phyloP scores from a whole-genome alignment of 2,329 filamentous ascomycete species.

The Fusarium drepaniforme region DNA sequence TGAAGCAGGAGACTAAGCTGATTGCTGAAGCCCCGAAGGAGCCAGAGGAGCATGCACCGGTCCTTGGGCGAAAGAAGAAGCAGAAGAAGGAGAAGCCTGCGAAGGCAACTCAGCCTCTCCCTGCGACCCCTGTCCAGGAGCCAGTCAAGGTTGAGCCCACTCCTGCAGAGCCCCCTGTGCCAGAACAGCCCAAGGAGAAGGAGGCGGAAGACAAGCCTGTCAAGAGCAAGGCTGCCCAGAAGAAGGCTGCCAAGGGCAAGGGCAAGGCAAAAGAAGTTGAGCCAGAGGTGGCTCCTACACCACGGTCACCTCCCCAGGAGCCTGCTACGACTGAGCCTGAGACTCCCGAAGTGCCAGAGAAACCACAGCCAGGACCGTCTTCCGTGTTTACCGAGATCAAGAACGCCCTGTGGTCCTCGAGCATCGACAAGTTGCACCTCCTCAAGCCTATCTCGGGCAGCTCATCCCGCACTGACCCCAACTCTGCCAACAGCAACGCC shows the following conservation, averaged over 20 bases:
- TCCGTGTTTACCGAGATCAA: conserved; percentile 53
- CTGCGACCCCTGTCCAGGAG: conserved; percentile 16
- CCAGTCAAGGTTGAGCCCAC: conserved; percentile 30
- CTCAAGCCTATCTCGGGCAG: conserved; percentile 51
- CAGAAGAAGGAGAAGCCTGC: conserved; percentile 77
- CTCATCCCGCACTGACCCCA: conserved; percentile 46
- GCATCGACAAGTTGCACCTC: conserved; percentile 51
- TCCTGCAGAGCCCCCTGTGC: conserved; percentile 5
- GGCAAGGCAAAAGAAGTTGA: conserved; percentile 44
- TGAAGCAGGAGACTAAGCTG: conserved; percentile 71
- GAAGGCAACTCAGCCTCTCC: conserved; percentile 34
- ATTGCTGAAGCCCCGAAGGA: conserved; percentile 67
- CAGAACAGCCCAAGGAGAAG: conserved; percentile 16
- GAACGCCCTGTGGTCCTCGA: conserved; percentile 48
- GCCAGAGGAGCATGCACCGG: conserved; percentile 73
- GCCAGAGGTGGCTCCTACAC: conserved; percentile 29
- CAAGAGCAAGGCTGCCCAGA: conserved; percentile 48
- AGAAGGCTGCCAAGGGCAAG: conserved; percentile 48
- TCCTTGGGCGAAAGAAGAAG: conserved; percentile 86
- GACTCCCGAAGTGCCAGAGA: conserved; percentile 42
- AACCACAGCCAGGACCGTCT: conserved; percentile 47
- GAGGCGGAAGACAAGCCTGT: conserved; percentile 34
- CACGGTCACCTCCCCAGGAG: conserved; percentile 36
- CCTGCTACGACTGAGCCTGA: conserved; percentile 27
- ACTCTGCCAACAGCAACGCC: conserved; percentile 26